Evolutionary conservation across 2,329 filamentous ascomycete species (phyloP).

Genomic region (Aspergillus tubingensis): DNA sequence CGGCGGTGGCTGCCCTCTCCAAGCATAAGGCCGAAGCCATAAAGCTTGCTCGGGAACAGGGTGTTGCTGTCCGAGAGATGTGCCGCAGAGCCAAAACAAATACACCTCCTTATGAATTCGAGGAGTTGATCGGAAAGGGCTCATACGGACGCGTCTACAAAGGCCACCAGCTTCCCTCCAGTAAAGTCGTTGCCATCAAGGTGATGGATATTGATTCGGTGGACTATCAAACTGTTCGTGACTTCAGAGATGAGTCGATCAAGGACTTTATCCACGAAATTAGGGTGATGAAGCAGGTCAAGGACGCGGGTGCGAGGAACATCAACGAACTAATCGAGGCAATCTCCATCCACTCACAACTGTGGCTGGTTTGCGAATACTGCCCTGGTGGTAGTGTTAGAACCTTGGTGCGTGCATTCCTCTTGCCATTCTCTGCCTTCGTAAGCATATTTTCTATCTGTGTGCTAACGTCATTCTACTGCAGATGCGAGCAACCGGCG

Average conservation of each 20-base stretch:
- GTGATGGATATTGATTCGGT: conserved; percentile 53
- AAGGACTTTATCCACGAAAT: conserved; percentile 64
- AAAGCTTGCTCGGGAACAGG: conserved; percentile 49
- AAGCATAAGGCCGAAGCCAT: conserved; percentile 53
- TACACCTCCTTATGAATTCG: conserved; percentile 50
- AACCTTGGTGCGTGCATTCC: conserved; percentile 55
- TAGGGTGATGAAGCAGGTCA: conserved; percentile 62
- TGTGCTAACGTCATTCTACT: neutral
- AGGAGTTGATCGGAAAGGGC: conserved; percentile 55
- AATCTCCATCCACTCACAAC: conserved; percentile 63
- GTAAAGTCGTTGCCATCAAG: conserved; percentile 53
- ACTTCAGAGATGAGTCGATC: conserved; percentile 52
- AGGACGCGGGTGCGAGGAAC: conserved; percentile 63
- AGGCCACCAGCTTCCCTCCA: conserved; percentile 43
- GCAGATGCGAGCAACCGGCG: conserved; percentile 52
- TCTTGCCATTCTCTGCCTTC: neutral
- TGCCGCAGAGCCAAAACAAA: conserved; percentile 48
- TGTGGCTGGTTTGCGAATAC: conserved; percentile 69
- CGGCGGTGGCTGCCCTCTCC: conserved; percentile 49
- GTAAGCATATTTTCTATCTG: conserved; percentile 21
- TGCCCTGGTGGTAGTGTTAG: conserved; percentile 67
- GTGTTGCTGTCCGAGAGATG: conserved; percentile 48
- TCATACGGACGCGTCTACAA: conserved; percentile 55
- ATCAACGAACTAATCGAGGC: conserved; percentile 67
- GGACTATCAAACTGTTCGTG: conserved; percentile 50